Percentiles rank a stretch among this genome's conserved stretches.
Evolutionary conservation across 257 asterid species (phyloP).

Genomic region (Agastache rugosa): DNA sequence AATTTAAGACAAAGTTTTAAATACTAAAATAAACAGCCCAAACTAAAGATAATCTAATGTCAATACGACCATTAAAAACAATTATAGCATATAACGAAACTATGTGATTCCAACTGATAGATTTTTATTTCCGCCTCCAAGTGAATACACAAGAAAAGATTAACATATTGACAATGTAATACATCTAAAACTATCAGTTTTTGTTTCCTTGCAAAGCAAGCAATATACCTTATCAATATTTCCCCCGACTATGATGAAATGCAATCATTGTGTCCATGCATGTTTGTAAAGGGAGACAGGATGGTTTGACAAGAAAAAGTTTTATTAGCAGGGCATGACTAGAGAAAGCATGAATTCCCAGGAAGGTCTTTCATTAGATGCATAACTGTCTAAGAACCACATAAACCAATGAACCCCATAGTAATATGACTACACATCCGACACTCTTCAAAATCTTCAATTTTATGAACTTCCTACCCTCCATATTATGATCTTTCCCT

Average conservation of each 20-base stretch:
- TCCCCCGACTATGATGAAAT: constrained; percentile 17
- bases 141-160: constrained; percentile 9
- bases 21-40: constrained; percentile 11
- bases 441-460: not conserved
- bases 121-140: not conserved
- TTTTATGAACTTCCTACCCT: not conserved
- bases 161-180: constrained; percentile 5
- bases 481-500: not conserved
- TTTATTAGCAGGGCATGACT: constrained; percentile 3
- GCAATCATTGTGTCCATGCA: constrained; percentile 3
- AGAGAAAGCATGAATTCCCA: not conserved
- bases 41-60: not conserved
- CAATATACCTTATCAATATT: not conserved
- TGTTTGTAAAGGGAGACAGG: not conserved
- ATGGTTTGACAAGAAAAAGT: not conserved
- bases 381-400: constrained; percentile 6
- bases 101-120: not conserved
- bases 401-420: not conserved
- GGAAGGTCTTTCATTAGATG: not conserved
- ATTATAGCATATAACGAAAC: constrained; percentile 6
- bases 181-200: not conserved
- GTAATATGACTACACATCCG: not conserved
- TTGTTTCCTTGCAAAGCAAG: constrained; percentile 5
- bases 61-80: constrained; percentile 12
- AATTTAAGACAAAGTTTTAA: not conserved